Evolutionary conservation across 768 basidiomycete genomes (phyloP).

Genomic region (Lactarius hatsudake): DNA sequence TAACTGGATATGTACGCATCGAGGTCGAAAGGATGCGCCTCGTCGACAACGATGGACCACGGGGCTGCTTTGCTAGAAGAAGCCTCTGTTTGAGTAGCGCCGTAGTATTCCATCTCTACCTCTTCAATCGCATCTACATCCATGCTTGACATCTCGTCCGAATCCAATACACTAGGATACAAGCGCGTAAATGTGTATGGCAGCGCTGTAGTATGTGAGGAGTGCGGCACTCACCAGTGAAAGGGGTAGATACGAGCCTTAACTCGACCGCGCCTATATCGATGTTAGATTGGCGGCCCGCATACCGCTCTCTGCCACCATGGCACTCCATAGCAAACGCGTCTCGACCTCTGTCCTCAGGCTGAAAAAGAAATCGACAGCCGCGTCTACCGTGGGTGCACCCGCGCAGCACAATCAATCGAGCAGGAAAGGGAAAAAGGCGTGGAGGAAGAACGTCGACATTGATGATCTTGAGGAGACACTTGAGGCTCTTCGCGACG

Average conservation of each 20-base stretch:
- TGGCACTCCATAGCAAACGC: conserved; percentile 10
- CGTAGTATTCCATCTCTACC: conserved; percentile 18
- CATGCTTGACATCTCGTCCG: conserved; percentile 21
- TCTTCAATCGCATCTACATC: conserved; percentile 26
- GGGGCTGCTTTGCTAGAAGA: conserved; percentile 12
- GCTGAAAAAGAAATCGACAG: conserved; percentile 13
- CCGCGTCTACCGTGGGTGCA: conserved; percentile 41
- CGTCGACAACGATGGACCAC: conserved; percentile 48
- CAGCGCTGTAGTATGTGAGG: neutral
- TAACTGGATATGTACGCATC: conserved; percentile 77
- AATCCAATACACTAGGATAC: neutral
- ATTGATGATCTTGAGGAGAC: conserved; percentile 74
- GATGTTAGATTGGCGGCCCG: conserved; percentile 12
- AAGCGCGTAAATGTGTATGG: neutral
- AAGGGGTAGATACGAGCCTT: neutral
- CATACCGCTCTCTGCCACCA: neutral
- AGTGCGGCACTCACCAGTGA: conserved; percentile 2
- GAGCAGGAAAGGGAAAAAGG: conserved; percentile 85
- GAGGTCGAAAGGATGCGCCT: conserved; percentile 83
- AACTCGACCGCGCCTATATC: neutral
- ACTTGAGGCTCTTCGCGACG: conserved; percentile 72
- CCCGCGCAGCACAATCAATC: conserved; percentile 64
- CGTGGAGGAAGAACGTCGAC: conserved; percentile 94
- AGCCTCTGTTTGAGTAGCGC: conserved; percentile 6
- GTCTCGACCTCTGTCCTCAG: neutral